A percentile compares a stretch with the other conserved stretches of the same genome.
These are phyloP conservation scores for Phytophthora sp. DNA, from an alignment of 352 stramenopile species.

Conservation along the genomic window DNA sequence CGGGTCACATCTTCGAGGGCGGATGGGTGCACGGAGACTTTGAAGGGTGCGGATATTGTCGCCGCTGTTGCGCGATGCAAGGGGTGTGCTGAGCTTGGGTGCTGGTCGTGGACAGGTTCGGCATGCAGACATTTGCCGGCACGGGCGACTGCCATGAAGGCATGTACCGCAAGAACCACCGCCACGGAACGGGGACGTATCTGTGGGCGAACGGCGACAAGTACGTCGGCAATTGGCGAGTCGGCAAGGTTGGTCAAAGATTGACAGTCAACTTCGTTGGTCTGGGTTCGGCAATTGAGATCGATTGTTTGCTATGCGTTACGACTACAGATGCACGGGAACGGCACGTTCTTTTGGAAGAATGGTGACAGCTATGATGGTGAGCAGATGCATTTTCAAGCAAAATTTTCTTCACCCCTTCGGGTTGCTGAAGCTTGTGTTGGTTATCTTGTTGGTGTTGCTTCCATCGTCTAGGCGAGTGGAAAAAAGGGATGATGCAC, in stretches of 20 bases:
- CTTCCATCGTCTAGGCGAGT: conserved; percentile 55
- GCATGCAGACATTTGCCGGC: conserved; percentile 80
- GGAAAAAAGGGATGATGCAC: conserved; percentile 83
- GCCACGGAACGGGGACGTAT: conserved; percentile 85
- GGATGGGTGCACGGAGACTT: conserved; percentile 84
- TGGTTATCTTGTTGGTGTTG: conserved; percentile 14
- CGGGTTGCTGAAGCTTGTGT: conserved; percentile 13
- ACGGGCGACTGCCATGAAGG: conserved; percentile 88
- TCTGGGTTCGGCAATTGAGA: too few relatives aligned
- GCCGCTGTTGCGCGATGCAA: not conserved
- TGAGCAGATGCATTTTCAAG: conserved; percentile 27
- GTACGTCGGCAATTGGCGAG: conserved; percentile 86
- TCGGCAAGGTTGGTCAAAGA: conserved; percentile 86
- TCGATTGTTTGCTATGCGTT: too few relatives aligned
- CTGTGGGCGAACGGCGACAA: conserved; percentile 91
- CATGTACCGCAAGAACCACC: conserved; percentile 87
- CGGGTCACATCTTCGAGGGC: conserved; percentile 79
- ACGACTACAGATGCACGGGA: conserved; percentile 67
- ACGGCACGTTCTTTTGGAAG: conserved; percentile 72
- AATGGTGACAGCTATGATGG: conserved; percentile 84
- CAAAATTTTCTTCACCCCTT: conserved; percentile 3
- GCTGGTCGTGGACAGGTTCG: conserved; percentile 58
- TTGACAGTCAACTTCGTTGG: too few relatives aligned
- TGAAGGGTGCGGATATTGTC: conserved; percentile 67
- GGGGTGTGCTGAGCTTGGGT: not conserved